A percentile compares a stretch with the other conserved stretches of the same genome.
phyloP scores from a whole-genome alignment of 2,329 filamentous ascomycete species.

The Clathrospora elynae region DNA sequence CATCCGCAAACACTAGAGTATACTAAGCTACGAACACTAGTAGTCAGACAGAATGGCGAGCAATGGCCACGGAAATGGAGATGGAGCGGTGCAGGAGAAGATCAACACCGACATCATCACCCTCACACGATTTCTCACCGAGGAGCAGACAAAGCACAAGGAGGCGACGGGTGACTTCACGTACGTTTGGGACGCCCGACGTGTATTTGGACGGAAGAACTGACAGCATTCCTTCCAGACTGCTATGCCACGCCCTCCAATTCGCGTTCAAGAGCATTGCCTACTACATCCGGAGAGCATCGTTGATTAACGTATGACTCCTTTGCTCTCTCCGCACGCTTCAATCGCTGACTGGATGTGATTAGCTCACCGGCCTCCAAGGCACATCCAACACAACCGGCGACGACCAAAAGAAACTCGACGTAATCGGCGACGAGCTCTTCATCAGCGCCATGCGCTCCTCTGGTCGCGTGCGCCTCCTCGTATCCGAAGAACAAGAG shows the following conservation, averaged over 20 bases:
- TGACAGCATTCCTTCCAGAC: constrained; percentile 56
- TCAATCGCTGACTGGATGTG: constrained; percentile 24
- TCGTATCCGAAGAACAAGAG: constrained; percentile 99
- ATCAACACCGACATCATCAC: constrained; percentile 97
- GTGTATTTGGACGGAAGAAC: background rate
- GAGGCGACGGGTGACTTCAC: constrained; percentile 99
- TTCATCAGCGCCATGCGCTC: constrained; percentile 96
- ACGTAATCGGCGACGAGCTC: constrained; percentile 97
- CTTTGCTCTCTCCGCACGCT: background rate
- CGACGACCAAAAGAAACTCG: constrained; percentile 99
- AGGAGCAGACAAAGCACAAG: constrained; percentile 90
- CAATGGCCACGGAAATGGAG: constrained; percentile 53
- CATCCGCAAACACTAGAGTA: background rate
- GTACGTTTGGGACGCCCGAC: constrained; percentile 58
- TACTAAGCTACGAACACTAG: background rate
- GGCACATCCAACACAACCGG: constrained; percentile 94
- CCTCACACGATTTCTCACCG: constrained; percentile 91
- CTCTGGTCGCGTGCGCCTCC: constrained; percentile 83
- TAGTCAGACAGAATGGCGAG: constrained; percentile 41
- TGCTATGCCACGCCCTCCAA: constrained; percentile 95
- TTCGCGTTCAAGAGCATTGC: constrained; percentile 99
- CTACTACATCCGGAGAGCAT: constrained; percentile 97
- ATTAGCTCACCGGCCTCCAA: constrained; percentile 80
- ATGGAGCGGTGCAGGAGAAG: constrained; percentile 68
- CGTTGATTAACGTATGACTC: constrained; percentile 74